Evolutionary conservation across 1,284 basidiomycete genomes (phyloP).

Genomic region (Pascua guehoae): DNA sequence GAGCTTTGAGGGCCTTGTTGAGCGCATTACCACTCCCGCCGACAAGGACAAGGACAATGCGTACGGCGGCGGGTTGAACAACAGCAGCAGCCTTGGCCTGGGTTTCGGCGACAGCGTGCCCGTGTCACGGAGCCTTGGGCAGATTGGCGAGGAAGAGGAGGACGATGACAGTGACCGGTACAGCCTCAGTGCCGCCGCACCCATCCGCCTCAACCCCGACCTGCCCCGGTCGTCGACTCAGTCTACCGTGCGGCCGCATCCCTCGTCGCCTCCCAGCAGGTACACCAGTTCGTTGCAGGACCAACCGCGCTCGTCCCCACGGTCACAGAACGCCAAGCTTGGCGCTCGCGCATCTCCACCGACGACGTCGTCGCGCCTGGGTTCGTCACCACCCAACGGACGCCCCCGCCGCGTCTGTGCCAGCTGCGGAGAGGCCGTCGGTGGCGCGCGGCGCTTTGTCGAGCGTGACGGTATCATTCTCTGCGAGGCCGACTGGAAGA

Average conservation of each 20-base stretch:
- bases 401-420: slow-evolving; percentile 53
- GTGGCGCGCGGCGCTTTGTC: slow-evolving; percentile 70
- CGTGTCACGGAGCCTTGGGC: slow-evolving; percentile 18
- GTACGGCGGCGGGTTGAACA: slow-evolving; percentile 1
- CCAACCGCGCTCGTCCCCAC: background rate
- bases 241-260: slow-evolving; percentile 6
- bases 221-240: slow-evolving; percentile 15
- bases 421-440: slow-evolving; percentile 64
- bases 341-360: background rate
- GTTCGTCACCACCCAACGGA: background rate
- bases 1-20: slow-evolving; percentile 36
- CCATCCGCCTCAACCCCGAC: background rate
- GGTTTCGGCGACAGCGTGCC: background rate
- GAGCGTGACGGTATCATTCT: slow-evolving; percentile 63
- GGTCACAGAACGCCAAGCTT: background rate
- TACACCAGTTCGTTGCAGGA: slow-evolving; percentile 1
- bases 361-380: background rate
- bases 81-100: background rate
- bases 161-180: slow-evolving; percentile 29
- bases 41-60: slow-evolving; percentile 7
- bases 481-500: slow-evolving; percentile 86
- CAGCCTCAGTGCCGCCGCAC: slow-evolving; percentile 3
- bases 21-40: background rate
- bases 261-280: background rate
- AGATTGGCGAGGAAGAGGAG: slow-evolving; percentile 40